Conservation (phyloP, 2,329 filamentous ascomycete species). For the Paracoccidioides brasiliensis region DNA sequence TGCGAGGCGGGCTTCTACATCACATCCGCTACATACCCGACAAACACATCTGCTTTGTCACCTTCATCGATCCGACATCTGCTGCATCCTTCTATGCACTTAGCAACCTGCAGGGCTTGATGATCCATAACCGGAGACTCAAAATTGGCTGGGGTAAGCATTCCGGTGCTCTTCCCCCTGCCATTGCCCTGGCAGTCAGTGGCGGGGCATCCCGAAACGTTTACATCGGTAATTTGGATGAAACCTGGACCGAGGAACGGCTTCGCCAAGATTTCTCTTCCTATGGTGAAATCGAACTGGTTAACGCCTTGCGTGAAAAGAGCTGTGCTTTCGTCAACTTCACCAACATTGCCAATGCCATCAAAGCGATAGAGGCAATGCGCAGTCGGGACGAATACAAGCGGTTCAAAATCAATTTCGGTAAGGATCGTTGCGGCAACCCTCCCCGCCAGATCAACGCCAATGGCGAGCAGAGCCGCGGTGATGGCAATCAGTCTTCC, state of each 20-base stretch:
- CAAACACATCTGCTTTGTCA: conserved; percentile 99
- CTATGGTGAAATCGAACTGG: conserved; percentile 93
- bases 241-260: conserved; percentile 93
- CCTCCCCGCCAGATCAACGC: conserved; percentile 74
- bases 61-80: conserved; percentile 96
- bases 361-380: conserved; percentile 96
- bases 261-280: conserved; percentile 93
- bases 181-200: conserved; percentile 89
- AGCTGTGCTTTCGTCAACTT: conserved; percentile 99
- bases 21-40: conserved; percentile 98
- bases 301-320: conserved; percentile 95
- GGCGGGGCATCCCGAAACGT: conserved; percentile 97
- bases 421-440: conserved; percentile 96
- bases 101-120: conserved; percentile 91
- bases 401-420: conserved; percentile 99
- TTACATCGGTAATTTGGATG: conserved; percentile 93
- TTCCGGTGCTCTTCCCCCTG: conserved; percentile 86
- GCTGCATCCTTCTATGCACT: conserved; percentile 96
- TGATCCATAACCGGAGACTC: conserved; percentile 96
- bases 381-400: conserved; percentile 91
- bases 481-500: conserved; percentile 42
- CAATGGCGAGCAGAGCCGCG: conserved; percentile 42
- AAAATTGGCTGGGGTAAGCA: conserved; percentile 99
- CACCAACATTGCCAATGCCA: conserved; percentile 98
- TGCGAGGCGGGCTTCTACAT: conserved; percentile 85